Base-by-base conservation (phyloP, 257 asterid species). In the Plantago major region DNA sequence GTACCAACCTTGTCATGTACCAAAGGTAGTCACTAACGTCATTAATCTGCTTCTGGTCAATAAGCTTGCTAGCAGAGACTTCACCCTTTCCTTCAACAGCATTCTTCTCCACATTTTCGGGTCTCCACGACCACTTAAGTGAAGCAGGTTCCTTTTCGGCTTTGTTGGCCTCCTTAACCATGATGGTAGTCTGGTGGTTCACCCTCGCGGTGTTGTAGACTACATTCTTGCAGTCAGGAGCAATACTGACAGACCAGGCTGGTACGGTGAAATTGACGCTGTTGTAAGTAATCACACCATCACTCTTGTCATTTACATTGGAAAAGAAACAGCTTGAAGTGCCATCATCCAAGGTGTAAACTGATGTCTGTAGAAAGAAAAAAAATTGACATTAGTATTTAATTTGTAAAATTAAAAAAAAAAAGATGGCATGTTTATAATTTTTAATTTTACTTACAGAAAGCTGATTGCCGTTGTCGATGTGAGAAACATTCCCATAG, bases 1-100 rank as follows among this genome's bases (percentile, higher is more conserved):
- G 40, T 6, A 45, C 10, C 0, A 70, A 89, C 95, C 88, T 90
- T 0, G 95, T 90, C 96, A 90, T 87, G 79, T 87, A 87, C 97
- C 97, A 90, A 58, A 90, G 14, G 50, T 90, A 90, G 44, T 90
- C 97, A 69, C 80, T 71, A 15, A 9, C 40, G 63, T 71, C 77
- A 43, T 75, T 71, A n/a, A 44, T 59, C 13, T 10, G 53, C 55
- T 71, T 75, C 30, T 75, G 80, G 19, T 71, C 80, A 12, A 71
- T 15, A 38, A 70, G 53, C 6, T 58, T 28, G 10, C 9, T 44
- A 6, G 73, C 46, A 11, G 71, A 70, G 12, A 58, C 16, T 3
- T 62, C 6, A 0, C 76, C 79, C 18, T 62, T 46, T 5, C 70
- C 71, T 9, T 3, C 33, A 59, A 59, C 71, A n/a, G 66, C 49